Conservation (phyloP, 1,284 basidiomycete species). For the Malassezia yamatoensis region DNA sequence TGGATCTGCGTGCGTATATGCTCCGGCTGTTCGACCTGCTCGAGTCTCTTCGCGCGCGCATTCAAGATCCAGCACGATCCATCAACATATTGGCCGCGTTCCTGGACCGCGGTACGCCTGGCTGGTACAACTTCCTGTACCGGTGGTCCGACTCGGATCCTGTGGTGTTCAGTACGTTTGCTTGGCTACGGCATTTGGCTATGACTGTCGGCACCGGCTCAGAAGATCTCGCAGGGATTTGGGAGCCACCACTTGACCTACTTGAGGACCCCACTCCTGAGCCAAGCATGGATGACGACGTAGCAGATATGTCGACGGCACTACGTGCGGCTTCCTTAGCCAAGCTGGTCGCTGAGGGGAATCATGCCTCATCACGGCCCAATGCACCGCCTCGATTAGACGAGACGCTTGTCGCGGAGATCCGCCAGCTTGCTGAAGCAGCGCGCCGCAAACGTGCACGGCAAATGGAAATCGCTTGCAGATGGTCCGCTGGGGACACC, state of each 20-base stretch:
- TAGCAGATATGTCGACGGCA: conserved; percentile 11
- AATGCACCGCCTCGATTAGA: conserved; percentile 11
- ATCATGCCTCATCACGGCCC: conserved; percentile 9
- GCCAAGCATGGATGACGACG: neutral
- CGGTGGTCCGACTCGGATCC: conserved; percentile 23
- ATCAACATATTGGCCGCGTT: conserved; percentile 36
- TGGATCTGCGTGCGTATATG: conserved; percentile 26
- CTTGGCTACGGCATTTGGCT: conserved; percentile 39
- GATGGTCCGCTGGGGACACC: conserved; percentile 42
- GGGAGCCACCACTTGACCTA: conserved; percentile 25
- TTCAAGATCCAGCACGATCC: conserved; percentile 35
- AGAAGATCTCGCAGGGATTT: conserved; percentile 28
- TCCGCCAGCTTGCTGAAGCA: conserved; percentile 49
- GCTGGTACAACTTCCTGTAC: conserved; percentile 32
- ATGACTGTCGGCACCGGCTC: conserved; percentile 33
- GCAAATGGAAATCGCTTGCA: conserved; percentile 39
- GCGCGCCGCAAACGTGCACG: conserved; percentile 32
- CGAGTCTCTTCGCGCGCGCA: conserved; percentile 32
- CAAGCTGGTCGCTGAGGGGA: neutral
- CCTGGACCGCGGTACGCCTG: conserved; percentile 32
- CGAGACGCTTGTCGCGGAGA: conserved; percentile 53
- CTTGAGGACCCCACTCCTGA: conserved; percentile 11
- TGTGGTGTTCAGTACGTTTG: conserved; percentile 36
- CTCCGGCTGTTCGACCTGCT: conserved; percentile 32
- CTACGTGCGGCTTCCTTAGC: conserved; percentile 10